Percentiles rank a stretch among this genome's conserved stretches.
These are phyloP conservation scores for Lotus japonicus DNA, from an alignment of 306 rosid species.

Conservation along the genomic window DNA sequence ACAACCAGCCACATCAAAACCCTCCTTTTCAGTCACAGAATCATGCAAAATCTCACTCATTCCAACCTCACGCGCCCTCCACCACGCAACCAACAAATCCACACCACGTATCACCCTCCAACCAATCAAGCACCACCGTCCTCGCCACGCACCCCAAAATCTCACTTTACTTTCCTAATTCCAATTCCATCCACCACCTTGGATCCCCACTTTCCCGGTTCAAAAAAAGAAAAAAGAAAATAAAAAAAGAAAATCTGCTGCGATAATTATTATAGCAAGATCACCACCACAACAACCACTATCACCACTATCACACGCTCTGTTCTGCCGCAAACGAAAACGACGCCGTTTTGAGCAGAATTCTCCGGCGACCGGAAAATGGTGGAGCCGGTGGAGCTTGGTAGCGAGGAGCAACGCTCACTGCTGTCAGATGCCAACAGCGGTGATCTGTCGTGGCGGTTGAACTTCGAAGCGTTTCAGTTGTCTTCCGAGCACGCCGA, in stretches of 20 bases:
- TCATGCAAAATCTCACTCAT: not conserved
- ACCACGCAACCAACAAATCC: not conserved
- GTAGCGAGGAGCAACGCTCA: slow-evolving; percentile 49
- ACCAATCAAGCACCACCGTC: not conserved
- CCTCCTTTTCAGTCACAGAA: not conserved
- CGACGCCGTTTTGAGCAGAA: slow-evolving; percentile 4
- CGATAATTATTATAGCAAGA: not conserved
- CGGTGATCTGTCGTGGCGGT: slow-evolving; percentile 75
- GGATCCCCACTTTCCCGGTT: slow-evolving; percentile 9
- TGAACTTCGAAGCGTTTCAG: slow-evolving; percentile 75
- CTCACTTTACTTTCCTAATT: not conserved
- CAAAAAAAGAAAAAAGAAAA: not conserved
- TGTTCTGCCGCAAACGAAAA: not conserved
- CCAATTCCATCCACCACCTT: too few relatives aligned
- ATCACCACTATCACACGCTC: not conserved
- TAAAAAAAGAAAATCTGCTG: not conserved
- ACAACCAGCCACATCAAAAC: not conserved
- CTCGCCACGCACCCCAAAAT: not conserved
- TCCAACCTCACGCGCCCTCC: not conserved
- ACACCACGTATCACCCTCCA: not conserved
- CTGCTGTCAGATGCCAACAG: slow-evolving; percentile 41
- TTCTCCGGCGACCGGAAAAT: slow-evolving; percentile 30
- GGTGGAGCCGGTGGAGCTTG: slow-evolving; percentile 35
- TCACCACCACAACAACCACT: slow-evolving; percentile 14
- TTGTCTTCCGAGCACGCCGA: slow-evolving; percentile 38